phyloP scores from a whole-genome alignment of 495 filamentous ascomycete genomes.

The Tuber brumale region DNA sequence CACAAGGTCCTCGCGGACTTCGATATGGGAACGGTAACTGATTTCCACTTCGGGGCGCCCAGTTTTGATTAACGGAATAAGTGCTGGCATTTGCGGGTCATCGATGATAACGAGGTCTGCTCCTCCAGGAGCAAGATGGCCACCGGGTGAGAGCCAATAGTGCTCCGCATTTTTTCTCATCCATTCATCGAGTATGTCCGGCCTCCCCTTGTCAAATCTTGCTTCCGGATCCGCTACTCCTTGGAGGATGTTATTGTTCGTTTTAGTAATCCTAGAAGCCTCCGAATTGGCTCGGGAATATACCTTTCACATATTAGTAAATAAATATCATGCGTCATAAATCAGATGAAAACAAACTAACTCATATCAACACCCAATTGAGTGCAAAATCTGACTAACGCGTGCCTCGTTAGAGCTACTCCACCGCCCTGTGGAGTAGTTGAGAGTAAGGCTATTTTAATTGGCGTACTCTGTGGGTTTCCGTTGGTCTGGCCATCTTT shows the following conservation, averaged over 20 bases:
- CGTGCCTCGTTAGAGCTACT: conserved; percentile 82
- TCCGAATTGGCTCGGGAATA: conserved; percentile 74
- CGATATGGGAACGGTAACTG: conserved; percentile 76
- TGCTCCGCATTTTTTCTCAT: conserved; percentile 65
- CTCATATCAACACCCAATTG: conserved; percentile 52
- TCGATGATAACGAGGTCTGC: no score
- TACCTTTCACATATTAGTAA: conserved; percentile 52
- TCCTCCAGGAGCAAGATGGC: conserved; percentile 70
- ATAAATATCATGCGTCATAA: no score
- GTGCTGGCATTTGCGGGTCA: no score
- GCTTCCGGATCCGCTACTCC: conserved; percentile 64
- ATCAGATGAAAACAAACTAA: no score
- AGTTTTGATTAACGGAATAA: conserved; percentile 66
- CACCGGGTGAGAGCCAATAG: conserved; percentile 67
- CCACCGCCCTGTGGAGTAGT: conserved; percentile 61
- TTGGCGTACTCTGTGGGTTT: conserved; percentile 79
- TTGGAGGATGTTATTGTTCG: conserved; percentile 86
- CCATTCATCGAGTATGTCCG: conserved; percentile 57
- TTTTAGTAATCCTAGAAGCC: conserved; percentile 82
- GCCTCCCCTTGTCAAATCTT: conserved; percentile 49
- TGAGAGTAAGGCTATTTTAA: conserved; percentile 30
- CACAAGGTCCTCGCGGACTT: conserved; percentile 70
- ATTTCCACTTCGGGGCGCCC: conserved; percentile 65
- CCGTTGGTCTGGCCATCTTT: conserved; percentile 62
- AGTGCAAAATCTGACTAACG: conserved; percentile 65